Conservation (phyloP, 345 rosid genomes). For the Viola odorata region DNA sequence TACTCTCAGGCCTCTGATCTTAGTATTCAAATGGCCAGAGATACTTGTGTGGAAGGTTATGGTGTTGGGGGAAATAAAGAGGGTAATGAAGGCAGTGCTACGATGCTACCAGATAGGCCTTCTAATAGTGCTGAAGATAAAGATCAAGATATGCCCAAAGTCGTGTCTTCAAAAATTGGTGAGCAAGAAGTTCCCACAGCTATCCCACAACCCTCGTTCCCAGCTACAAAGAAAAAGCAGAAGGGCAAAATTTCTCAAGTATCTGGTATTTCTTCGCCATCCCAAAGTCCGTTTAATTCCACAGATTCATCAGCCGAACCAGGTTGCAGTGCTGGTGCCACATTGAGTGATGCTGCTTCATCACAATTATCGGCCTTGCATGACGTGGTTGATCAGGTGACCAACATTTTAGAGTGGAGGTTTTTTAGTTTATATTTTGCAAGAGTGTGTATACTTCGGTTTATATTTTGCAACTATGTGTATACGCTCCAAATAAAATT, state of each 20-base stretch:
- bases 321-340: constrained; percentile 15
- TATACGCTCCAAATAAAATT: background rate
- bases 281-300: constrained; percentile 21
- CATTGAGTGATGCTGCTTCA: constrained; percentile 12
- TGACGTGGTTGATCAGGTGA: constrained; percentile 24
- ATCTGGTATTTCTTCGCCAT: constrained; percentile 15
- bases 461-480: background rate
- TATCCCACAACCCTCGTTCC: constrained; percentile 8
- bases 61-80: constrained; percentile 32
- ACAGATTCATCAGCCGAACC: constrained; percentile 23
- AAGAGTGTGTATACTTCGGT: background rate
- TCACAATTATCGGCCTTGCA: constrained; percentile 25
- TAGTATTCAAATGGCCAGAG: constrained; percentile 34
- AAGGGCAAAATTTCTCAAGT: constrained; percentile 20
- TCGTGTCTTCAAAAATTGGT: constrained; percentile 3
- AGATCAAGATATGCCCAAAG: constrained; percentile 9
- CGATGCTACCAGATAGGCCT: constrained; percentile 29
- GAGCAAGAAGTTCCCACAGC: constrained; percentile 12
- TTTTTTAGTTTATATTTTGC: background rate
- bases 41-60: constrained; percentile 32
- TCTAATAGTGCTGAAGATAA: constrained; percentile 13
- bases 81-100: constrained; percentile 21
- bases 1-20: constrained; percentile 29
- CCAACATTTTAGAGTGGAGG: background rate
- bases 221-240: constrained; percentile 17